These are phyloP conservation scores for Sodiomyces alkalinus DNA, from an alignment of 2,329 filamentous ascomycete genomes.

Conservation along the genomic window DNA sequence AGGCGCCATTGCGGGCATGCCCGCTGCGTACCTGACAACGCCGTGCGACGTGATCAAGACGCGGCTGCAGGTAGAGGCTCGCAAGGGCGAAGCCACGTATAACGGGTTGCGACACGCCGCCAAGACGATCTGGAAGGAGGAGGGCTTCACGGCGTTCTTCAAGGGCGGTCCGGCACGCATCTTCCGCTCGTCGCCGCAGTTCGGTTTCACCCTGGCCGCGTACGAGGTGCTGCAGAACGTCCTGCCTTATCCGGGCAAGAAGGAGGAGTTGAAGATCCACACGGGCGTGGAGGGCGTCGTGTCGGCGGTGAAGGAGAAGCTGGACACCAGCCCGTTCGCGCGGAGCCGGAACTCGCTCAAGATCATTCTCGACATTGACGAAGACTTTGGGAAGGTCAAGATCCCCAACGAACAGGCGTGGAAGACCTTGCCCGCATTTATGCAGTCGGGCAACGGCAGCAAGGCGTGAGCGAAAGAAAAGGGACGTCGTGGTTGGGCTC, in stretches of 20 bases:
- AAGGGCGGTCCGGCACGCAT: conserved; percentile 95
- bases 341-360: conserved; percentile 81
- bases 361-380: conserved; percentile 86
- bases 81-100: conserved; percentile 86
- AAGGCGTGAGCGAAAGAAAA: not conserved
- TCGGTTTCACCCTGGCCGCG: conserved; percentile 90
- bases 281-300: conserved; percentile 48
- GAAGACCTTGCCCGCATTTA: conserved; percentile 34
- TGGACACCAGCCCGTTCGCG: conserved; percentile 33
- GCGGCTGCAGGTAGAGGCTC: conserved; percentile 87
- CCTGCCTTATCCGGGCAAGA: conserved; percentile 62
- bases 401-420: conserved; percentile 38
- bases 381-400: conserved; percentile 72
- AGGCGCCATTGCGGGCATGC: conserved; percentile 88
- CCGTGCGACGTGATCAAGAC: conserved; percentile 99
- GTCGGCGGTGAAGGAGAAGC: conserved; percentile 47
- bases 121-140: conserved; percentile 68
- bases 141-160: conserved; percentile 95
- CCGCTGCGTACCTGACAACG: conserved; percentile 85
- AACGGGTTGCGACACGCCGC: conserved; percentile 78
- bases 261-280: conserved; percentile 35
- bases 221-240: conserved; percentile 81
- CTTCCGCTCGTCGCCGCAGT: conserved; percentile 87
- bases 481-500: not conserved
- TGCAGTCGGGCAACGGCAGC: conserved; percentile 12